Evolutionary conservation across 768 basidiomycete species (phyloP).

Genomic region (Suillus spraguei): DNA sequence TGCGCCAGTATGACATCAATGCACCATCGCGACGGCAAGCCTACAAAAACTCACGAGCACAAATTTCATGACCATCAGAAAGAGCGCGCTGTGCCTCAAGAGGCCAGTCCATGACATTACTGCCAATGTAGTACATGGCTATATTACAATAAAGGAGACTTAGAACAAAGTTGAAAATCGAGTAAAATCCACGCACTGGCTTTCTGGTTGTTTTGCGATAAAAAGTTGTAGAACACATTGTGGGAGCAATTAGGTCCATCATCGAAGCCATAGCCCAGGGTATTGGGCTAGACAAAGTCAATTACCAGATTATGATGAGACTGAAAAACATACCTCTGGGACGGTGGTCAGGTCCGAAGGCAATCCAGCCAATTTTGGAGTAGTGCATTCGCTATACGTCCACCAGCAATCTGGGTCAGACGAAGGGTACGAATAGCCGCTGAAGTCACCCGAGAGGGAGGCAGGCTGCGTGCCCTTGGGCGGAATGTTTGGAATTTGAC

Average conservation of each 20-base stretch:
- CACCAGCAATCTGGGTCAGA: slow-evolving; percentile 55
- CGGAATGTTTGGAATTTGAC: slow-evolving; percentile 48
- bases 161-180: not conserved
- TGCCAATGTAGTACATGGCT: slow-evolving; percentile 69
- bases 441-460: slow-evolving; percentile 33
- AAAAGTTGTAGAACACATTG: slow-evolving; percentile 61
- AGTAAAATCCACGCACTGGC: slow-evolving; percentile 46
- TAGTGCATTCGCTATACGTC: slow-evolving; percentile 42
- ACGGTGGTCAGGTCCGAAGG: slow-evolving; percentile 45
- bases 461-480: slow-evolving; percentile 36
- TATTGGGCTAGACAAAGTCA: slow-evolving; percentile 41
- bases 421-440: slow-evolving; percentile 36
- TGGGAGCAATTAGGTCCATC: slow-evolving; percentile 70
- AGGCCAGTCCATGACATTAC: slow-evolving; percentile 58
- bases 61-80: slow-evolving; percentile 61
- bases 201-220: slow-evolving; percentile 55
- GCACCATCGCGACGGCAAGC: not conserved
- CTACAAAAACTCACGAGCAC: slow-evolving; percentile 51
- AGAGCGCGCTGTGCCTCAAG: slow-evolving; percentile 55
- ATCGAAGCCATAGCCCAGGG: slow-evolving; percentile 63
- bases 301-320: not conserved
- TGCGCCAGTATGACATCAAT: slow-evolving; percentile 9
- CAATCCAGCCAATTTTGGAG: slow-evolving; percentile 48
- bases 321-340: slow-evolving; percentile 44
- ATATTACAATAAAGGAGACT: slow-evolving; percentile 1